Base-by-base conservation (phyloP, 2,329 filamentous ascomycete species). In the Colletotrichum limetticola region DNA sequence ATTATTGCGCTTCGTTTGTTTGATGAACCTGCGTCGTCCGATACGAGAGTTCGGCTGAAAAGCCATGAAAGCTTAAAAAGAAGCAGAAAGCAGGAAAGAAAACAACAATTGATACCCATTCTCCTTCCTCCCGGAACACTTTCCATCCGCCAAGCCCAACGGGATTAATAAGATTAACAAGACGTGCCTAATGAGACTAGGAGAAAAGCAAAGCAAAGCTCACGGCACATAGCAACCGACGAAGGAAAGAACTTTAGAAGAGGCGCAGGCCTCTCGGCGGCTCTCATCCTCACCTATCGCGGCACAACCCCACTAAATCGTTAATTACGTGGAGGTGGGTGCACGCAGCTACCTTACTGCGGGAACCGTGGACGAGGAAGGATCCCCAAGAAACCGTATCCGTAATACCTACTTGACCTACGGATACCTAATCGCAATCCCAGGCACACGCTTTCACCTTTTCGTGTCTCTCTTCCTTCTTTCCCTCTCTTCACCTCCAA, bases 241-340 rank as follows among this genome's bases (percentile, higher is more conserved):
- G n/a, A 32, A 24, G 22, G n/a, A 32, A 52, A 19, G n/a, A 12
- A 35, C 32, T 35, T 35, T 12, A 35, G 32, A 65, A 70, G 66
- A 72, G 70, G 70, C 70, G 55, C 66, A 70, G 66, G 66, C 66
- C 69, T 59, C 53, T 69, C 59, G 52, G 66, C 66, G 65, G 57
- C 64, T 69, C 69, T 69, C 22, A 30, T 65, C 30, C 19, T 49
- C 66, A 56, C 46, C 55, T 49, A 70, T 70, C 60, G 22, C 28
- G 16, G 26, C 26, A 55, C 32, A 28, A 72, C 66, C 66, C 60
- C 70, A 72, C 69, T 59, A 57, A 70, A 70, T 65, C 60, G 52
- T 28, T 63, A 26, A 64, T 64, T 72, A 59, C 69, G 65, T 59
- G 69, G 69, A 69, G 69, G 58, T 72, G 65, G 66, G 61, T 55